phyloP scores from a whole-genome alignment of 306 rosid genomes.

The Fragaria iinumae region DNA sequence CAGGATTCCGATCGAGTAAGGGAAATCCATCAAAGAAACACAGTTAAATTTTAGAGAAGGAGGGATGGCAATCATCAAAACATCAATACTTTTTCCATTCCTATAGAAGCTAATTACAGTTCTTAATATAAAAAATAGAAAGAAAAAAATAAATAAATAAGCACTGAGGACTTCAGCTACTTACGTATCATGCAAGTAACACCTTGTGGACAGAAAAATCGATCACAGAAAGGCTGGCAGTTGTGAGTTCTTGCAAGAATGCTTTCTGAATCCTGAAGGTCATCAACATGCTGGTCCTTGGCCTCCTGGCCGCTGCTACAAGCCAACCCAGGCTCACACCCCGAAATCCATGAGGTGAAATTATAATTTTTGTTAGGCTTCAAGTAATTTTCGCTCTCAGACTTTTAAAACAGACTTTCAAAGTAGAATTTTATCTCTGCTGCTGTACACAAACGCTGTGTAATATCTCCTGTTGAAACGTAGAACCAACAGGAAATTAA shows the following conservation, averaged over 20 bases:
- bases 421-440: too few relatives aligned
- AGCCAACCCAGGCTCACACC: conserved; percentile 99
- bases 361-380: conserved; percentile 82
- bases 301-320: conserved; percentile 44
- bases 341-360: conserved; percentile 81
- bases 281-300: conserved; percentile 43
- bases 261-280: conserved; percentile 46
- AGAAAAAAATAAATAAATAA: neutral
- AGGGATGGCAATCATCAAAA: neutral
- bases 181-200: conserved; percentile 95
- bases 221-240: conserved; percentile 82
- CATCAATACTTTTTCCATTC: neutral
- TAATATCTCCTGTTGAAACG: too few relatives aligned
- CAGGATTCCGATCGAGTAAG: too few relatives aligned
- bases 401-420: conserved; percentile 41
- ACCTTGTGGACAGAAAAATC: conserved; percentile 93
- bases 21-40: neutral
- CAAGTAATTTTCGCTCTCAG: conserved; percentile 52
- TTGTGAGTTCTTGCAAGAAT: conserved; percentile 72
- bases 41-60: conserved; percentile 24
- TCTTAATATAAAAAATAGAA: neutral
- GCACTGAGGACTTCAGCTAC: conserved; percentile 28
- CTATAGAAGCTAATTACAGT: neutral
- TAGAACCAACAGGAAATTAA: too few relatives aligned
- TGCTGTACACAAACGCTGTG: too few relatives aligned